phyloP scores from a whole-genome alignment of 202 grass and related monocot species.

The Schoenoplectus triqueter region DNA sequence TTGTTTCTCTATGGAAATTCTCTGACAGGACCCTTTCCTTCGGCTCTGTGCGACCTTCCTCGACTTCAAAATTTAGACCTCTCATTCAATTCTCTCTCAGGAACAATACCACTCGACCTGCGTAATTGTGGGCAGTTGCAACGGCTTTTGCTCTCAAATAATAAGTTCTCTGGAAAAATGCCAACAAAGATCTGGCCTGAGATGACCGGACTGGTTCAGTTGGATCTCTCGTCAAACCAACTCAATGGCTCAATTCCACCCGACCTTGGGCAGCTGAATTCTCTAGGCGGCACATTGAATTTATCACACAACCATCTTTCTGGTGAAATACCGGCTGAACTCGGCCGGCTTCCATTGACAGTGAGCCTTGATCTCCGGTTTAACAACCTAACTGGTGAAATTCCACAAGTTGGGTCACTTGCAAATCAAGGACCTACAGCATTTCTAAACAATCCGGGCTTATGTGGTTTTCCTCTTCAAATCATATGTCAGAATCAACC shows the following conservation, averaged over 20 bases:
- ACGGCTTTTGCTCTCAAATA: constrained; percentile 59
- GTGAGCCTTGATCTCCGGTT: constrained; percentile 85
- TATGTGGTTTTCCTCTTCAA: constrained; percentile 88
- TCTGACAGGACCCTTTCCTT: constrained; percentile 58
- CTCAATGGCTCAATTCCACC: constrained; percentile 72
- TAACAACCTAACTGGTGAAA: constrained; percentile 89
- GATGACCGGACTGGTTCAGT: constrained; percentile 56
- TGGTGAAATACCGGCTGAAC: constrained; percentile 58
- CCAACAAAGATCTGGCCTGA: constrained; percentile 70
- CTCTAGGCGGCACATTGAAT: constrained; percentile 67
- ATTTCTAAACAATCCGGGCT: constrained; percentile 73
- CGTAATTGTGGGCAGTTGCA: constrained; percentile 63
- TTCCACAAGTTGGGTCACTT: constrained; percentile 68
- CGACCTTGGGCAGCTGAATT: constrained; percentile 58
- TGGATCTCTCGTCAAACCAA: constrained; percentile 77
- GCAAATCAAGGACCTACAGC: constrained; percentile 86
- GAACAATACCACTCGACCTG: constrained; percentile 49
- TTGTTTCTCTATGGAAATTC: constrained; percentile 72
- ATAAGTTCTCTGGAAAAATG: constrained; percentile 56
- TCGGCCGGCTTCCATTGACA: constrained; percentile 58
- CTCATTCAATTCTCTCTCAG: constrained; percentile 63
- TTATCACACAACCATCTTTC: constrained; percentile 79
- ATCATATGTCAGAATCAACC: constrained; percentile 66
- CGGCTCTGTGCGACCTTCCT: constrained; percentile 59
- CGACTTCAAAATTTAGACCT: constrained; percentile 85